Evolutionary conservation across 1,284 basidiomycete species (phyloP).

Genomic region (Moniliophthora roreri): DNA sequence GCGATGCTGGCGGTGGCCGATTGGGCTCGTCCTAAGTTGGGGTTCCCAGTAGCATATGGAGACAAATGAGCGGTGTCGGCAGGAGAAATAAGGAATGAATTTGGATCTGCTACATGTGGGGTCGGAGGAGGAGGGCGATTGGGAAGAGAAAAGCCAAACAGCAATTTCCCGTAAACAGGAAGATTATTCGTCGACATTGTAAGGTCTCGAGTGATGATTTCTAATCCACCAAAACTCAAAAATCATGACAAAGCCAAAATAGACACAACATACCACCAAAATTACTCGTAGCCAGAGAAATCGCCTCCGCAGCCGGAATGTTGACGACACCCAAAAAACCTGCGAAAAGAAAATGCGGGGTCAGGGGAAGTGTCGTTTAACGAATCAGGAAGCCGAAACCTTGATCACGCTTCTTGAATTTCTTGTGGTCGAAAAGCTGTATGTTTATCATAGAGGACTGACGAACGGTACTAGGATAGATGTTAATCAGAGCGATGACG

Average conservation of each 20-base stretch:
- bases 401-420: slow-evolving; percentile 97
- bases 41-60: slow-evolving; percentile 22
- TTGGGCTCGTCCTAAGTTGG: slow-evolving; percentile 7
- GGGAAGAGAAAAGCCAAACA: slow-evolving; percentile 69
- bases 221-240: slow-evolving; percentile 36
- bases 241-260: slow-evolving; percentile 1
- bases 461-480: slow-evolving; percentile 68
- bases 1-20: slow-evolving; percentile 19
- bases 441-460: slow-evolving; percentile 91
- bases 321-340: slow-evolving; percentile 86
- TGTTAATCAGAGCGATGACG: slow-evolving; percentile 9
- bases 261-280: slow-evolving; percentile 54
- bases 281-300: slow-evolving; percentile 79
- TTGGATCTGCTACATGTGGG: slow-evolving; percentile 28
- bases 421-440: slow-evolving; percentile 97
- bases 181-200: slow-evolving; percentile 88
- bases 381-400: slow-evolving; percentile 46
- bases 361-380: not conserved
- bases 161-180: slow-evolving; percentile 84
- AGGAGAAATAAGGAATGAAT: slow-evolving; percentile 31
- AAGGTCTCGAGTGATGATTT: slow-evolving; percentile 79
- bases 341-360: slow-evolving; percentile 16
- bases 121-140: slow-evolving; percentile 30
- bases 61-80: slow-evolving; percentile 30
- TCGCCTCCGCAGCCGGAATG: slow-evolving; percentile 78